A percentile compares a stretch with the other conserved stretches of the same genome.
These are phyloP conservation scores for Chlamydomonas asymmetrica DNA, from an alignment of 139 green algal genomes.

Conservation along the genomic window DNA sequence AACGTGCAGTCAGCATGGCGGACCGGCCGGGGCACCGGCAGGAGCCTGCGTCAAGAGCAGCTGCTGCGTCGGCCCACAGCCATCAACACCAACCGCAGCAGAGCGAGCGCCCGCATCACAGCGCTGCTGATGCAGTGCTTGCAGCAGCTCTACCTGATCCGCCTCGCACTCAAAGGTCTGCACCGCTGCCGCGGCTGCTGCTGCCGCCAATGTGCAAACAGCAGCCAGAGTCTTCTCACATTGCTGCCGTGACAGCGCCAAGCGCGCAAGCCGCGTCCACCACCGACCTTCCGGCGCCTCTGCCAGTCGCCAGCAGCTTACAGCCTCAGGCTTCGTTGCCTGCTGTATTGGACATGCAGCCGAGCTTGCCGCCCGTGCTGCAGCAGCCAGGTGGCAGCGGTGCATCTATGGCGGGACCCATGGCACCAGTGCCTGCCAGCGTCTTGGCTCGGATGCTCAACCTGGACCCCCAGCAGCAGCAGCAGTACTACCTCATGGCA, in stretches of 20 bases:
- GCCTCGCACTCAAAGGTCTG: background rate
- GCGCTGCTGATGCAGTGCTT: constrained; percentile 11
- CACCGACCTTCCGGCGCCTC: too few relatives aligned
- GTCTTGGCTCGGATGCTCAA: background rate
- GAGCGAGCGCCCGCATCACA: too few relatives aligned
- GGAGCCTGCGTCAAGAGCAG: too few relatives aligned
- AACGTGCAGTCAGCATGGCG: too few relatives aligned
- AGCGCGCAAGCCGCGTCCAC: too few relatives aligned
- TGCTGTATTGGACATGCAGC: background rate
- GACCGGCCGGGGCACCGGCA: too few relatives aligned
- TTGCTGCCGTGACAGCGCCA: background rate
- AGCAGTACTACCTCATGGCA: background rate
- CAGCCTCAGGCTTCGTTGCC: background rate
- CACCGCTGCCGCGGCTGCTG: background rate
- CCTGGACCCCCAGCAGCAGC: too few relatives aligned
- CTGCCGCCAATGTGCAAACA: background rate
- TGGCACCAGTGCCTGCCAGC: background rate
- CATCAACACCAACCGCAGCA: too few relatives aligned
- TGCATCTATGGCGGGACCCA: background rate
- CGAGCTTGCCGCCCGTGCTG: background rate
- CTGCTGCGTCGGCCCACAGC: too few relatives aligned
- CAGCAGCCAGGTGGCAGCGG: background rate
- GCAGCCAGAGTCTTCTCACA: background rate
- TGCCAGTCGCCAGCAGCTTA: background rate
- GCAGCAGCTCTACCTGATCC: background rate